Conservation (phyloP, 2,329 filamentous ascomycete genomes). For the Exophiala calicioides region DNA sequence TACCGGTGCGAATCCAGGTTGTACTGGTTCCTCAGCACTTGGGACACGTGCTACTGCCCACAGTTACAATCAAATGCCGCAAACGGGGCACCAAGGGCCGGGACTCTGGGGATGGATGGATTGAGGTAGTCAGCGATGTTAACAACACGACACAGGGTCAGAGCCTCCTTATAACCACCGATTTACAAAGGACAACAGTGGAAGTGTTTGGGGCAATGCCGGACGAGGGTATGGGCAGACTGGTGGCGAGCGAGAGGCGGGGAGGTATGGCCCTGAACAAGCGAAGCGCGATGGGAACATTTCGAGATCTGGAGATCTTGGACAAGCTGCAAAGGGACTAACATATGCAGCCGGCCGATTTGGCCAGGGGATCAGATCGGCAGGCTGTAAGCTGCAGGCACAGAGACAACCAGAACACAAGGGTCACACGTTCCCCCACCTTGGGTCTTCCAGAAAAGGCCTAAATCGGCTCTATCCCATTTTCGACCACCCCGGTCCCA, state of each 20-base stretch:
- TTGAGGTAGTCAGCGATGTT: slow-evolving; percentile 67
- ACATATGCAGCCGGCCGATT: too few relatives aligned
- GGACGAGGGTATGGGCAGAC: slow-evolving; percentile 12
- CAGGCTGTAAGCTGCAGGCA: slow-evolving; percentile 14
- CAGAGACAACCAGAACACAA: too few relatives aligned
- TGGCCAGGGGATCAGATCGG: not conserved
- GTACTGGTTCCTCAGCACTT: slow-evolving; percentile 77
- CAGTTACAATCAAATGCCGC: slow-evolving; percentile 67
- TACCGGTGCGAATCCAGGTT: slow-evolving; percentile 53
- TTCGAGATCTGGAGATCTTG: not conserved
- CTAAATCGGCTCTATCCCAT: too few relatives aligned
- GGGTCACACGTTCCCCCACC: too few relatives aligned
- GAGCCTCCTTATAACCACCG: slow-evolving; percentile 71
- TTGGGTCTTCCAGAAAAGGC: not conserved
- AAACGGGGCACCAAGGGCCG: slow-evolving; percentile 14
- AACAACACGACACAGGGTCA: slow-evolving; percentile 78
- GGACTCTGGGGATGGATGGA: slow-evolving; percentile 34
- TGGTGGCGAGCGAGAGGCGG: slow-evolving; percentile 13
- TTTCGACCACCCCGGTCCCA: not conserved
- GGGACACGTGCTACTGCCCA: slow-evolving; percentile 75
- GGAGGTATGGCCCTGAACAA: too few relatives aligned
- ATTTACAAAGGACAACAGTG: slow-evolving; percentile 71
- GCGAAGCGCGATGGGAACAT: too few relatives aligned
- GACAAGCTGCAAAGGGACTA: too few relatives aligned
- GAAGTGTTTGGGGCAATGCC: slow-evolving; percentile 48